phyloP scores from a whole-genome alignment of 768 basidiomycete species.

The Kwoniella botswanensis region DNA sequence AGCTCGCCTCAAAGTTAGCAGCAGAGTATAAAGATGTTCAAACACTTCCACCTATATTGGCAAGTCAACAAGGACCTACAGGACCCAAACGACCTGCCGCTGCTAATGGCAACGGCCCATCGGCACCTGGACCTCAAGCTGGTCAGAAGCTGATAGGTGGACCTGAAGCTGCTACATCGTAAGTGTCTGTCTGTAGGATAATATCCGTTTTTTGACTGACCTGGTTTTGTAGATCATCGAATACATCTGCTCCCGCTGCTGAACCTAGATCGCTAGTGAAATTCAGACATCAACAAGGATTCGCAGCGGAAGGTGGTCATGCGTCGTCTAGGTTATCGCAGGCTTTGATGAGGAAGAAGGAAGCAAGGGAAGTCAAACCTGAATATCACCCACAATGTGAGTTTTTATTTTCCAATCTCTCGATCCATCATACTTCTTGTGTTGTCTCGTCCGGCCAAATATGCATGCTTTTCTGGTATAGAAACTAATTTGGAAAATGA shows the following conservation, averaged over 20 bases:
- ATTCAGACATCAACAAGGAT: slow-evolving; percentile 57
- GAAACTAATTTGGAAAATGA: not conserved
- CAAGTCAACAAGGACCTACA: slow-evolving; percentile 77
- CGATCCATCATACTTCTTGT: not conserved
- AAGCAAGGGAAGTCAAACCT: slow-evolving; percentile 89
- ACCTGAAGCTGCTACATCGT: slow-evolving; percentile 57
- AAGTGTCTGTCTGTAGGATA: slow-evolving; percentile 3
- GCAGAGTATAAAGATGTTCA: slow-evolving; percentile 89
- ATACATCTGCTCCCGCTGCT: slow-evolving; percentile 11
- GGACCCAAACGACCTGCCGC: slow-evolving; percentile 69
- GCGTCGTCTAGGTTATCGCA: slow-evolving; percentile 69
- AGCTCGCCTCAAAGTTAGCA: slow-evolving; percentile 78
- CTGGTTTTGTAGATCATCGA: slow-evolving; percentile 6
- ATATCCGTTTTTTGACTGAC: not conserved
- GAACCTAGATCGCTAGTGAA: slow-evolving; percentile 52
- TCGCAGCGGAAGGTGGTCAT: slow-evolving; percentile 58
- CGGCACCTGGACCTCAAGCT: slow-evolving; percentile 34
- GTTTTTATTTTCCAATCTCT: slow-evolving; percentile 14
- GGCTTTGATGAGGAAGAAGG: slow-evolving; percentile 89
- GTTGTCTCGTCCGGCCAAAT: too few relatives aligned
- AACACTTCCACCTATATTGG: slow-evolving; percentile 77
- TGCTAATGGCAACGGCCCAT: slow-evolving; percentile 10
- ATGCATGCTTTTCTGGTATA: not conserved
- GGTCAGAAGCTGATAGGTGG: slow-evolving; percentile 58
- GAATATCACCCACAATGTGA: slow-evolving; percentile 84